Evolutionary conservation across 331 rosid species (phyloP).

Genomic region (Rhamnella rubrinervis): DNA sequence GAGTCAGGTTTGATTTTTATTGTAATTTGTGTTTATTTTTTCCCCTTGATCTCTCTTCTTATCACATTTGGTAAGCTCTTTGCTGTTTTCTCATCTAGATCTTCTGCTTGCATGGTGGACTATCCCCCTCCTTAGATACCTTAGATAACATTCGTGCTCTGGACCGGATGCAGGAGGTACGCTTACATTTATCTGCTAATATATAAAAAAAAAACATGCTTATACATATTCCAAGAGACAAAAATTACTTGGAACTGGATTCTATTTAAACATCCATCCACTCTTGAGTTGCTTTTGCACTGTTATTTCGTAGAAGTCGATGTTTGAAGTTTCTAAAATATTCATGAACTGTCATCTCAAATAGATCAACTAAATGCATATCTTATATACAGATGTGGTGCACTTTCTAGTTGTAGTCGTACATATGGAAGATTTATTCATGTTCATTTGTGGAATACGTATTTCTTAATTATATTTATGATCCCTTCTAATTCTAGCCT

Average conservation of each 20-base stretch:
- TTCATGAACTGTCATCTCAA: background rate
- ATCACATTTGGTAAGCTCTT: background rate
- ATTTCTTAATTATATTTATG: background rate
- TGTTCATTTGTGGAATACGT: background rate
- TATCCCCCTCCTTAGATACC: slow-evolving; percentile 39
- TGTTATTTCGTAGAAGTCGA: background rate
- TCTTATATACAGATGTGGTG: background rate
- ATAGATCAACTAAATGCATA: background rate
- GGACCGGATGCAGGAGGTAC: slow-evolving; percentile 43
- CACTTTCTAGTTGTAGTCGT: background rate
- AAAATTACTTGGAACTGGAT: background rate
- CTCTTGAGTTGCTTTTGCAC: background rate
- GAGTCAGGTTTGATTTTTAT: slow-evolving; percentile 33
- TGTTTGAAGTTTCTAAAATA: background rate
- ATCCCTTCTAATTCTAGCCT: background rate
- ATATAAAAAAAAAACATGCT: background rate
- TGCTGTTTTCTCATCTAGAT: slow-evolving; percentile 12
- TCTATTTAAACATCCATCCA: background rate
- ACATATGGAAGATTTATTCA: background rate
- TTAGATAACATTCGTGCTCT: slow-evolving; percentile 38
- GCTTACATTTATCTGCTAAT: background rate
- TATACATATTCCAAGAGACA: background rate
- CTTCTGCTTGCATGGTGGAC: slow-evolving; percentile 46
- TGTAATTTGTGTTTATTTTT: background rate
- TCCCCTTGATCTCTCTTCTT: too few relatives aligned